These are phyloP conservation scores for Globisporangium barbulae DNA, from an alignment of 352 stramenopile species.

Conservation along the genomic window DNA sequence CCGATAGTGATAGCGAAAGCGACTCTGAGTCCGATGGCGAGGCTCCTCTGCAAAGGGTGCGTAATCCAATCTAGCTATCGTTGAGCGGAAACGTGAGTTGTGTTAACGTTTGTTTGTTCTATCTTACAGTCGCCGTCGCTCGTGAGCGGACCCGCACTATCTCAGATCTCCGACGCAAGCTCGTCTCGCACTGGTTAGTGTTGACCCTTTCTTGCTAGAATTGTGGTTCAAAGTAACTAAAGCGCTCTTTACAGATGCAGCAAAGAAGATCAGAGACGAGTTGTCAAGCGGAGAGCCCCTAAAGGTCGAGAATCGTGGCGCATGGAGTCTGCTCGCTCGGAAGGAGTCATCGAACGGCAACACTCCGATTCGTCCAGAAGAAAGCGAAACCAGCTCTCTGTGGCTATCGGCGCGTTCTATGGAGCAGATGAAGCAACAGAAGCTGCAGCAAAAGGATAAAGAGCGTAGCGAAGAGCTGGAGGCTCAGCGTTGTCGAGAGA, in stretches of 20 bases:
- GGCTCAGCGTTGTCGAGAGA: conserved; percentile 58
- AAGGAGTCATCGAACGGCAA: conserved; percentile 66
- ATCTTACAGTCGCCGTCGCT: conserved; percentile 51
- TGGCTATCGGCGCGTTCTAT: conserved; percentile 82
- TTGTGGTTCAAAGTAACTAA: conserved; percentile 3
- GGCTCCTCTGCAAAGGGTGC: conserved; percentile 80
- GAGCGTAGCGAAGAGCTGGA: conserved; percentile 66
- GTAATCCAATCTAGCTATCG: conserved; percentile 53
- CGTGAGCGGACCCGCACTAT: conserved; percentile 47
- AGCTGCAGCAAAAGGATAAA: conserved; percentile 82
- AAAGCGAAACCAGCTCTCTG: conserved; percentile 70
- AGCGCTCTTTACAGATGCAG: conserved; percentile 35
- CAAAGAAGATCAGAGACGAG: conserved; percentile 81
- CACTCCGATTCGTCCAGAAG: conserved; percentile 54
- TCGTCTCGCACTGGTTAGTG: conserved; percentile 45
- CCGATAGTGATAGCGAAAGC: conserved; percentile 82
- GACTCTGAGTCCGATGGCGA: conserved; percentile 75
- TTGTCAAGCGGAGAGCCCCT: conserved; percentile 55
- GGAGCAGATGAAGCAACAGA: conserved; percentile 88
- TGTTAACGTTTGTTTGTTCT: conserved; percentile 23
- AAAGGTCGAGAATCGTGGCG: conserved; percentile 77
- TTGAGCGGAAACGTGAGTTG: conserved; percentile 17
- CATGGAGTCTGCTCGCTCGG: conserved; percentile 80
- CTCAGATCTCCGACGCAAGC: conserved; percentile 35
- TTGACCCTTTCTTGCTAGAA: conserved; percentile 2